These are phyloP conservation scores for Acacia confusa DNA, from an alignment of 306 rosid genomes.

Conservation along the genomic window DNA sequence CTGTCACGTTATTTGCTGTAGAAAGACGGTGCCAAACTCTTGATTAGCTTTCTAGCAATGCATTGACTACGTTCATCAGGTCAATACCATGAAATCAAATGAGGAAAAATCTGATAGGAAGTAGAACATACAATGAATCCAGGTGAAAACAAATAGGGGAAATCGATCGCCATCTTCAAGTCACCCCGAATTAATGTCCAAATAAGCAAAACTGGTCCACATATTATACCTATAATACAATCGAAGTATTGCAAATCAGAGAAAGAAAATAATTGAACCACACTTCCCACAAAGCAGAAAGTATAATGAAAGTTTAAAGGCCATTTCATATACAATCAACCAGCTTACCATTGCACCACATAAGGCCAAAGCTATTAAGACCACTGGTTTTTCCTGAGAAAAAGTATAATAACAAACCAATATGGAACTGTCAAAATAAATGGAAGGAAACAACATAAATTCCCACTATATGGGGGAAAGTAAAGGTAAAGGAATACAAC, in stretches of 20 bases:
- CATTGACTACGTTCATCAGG: neutral
- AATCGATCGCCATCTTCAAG: slow-evolving; percentile 62
- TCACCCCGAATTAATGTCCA: slow-evolving; percentile 85
- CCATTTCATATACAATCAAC: slow-evolving; percentile 17
- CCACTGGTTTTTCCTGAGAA: slow-evolving; percentile 92
- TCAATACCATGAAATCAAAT: slow-evolving; percentile 4
- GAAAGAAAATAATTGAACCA: neutral
- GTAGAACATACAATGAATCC: slow-evolving; percentile 72
- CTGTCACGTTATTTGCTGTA: neutral
- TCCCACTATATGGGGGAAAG: slow-evolving; percentile 15
- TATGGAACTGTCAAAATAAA: slow-evolving; percentile 29
- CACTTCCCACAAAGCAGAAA: neutral
- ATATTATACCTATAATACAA: slow-evolving; percentile 58
- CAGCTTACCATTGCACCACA: slow-evolving; percentile 96
- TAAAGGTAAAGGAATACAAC: slow-evolving; percentile 47
- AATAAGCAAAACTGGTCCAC: slow-evolving; percentile 73
- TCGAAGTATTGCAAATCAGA: slow-evolving; percentile 14
- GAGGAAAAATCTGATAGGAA: slow-evolving; percentile 18
- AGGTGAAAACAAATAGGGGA: slow-evolving; percentile 73
- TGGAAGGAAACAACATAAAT: slow-evolving; percentile 21
- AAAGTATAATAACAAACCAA: slow-evolving; percentile 13
- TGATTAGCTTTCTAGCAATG: slow-evolving; percentile 8
- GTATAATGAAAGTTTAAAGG: slow-evolving; percentile 15
- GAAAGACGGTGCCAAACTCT: slow-evolving; percentile 3
- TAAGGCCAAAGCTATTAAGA: slow-evolving; percentile 96